Evolutionary conservation across 1,284 basidiomycete genomes (phyloP), one percentile per base, ranked within the genome.

Genomic region (Tylopilus sp.): DNA sequence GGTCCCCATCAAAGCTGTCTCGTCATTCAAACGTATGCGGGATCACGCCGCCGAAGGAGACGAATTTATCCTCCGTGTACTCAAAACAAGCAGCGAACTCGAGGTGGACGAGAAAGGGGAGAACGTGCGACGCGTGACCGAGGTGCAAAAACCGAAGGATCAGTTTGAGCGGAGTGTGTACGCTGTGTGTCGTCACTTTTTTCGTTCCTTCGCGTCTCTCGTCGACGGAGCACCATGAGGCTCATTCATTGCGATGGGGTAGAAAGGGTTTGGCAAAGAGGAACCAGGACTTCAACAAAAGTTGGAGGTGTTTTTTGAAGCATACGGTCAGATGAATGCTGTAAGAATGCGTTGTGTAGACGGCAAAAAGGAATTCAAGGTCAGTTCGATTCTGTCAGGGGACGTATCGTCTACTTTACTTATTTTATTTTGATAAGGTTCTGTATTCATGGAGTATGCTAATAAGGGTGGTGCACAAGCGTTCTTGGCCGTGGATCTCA

Each of bases 11-110:
- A 84, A 92, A 64, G 96, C 93, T 5, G 89, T 99, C 66, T 87
- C 94, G 6, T 96, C 95, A 13, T 99, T 99, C 90, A 98, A 98
- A 83, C 94, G 97, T 65, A 99, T 99, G 97, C 85, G 89, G 57
- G 92, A 93, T 39, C 94, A 88, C 76, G 77, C 81, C 55, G 65
- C 82, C 24, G 81, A 87, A 41, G 94, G 95, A 22, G 62, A 84
- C 33, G 83, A 87, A 32, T 93, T 92, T 84, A 82, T 97, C 61
- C 84, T 87, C 7, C 82, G 88, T 18, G 91, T 89, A 9, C 83
- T 97, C 29, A 84, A 86, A 62, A 77, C 81, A 69, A 89, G 92
- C 79, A 81, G 82, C 12, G 86, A 93, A 68, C 86, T 98, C 55
- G 93, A 95, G 74, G 86, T 97, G 9, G 91, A 95, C 70, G 92